Evolutionary conservation across 1,284 basidiomycete species (phyloP).

Genomic region (Phylloporus gajari): DNA sequence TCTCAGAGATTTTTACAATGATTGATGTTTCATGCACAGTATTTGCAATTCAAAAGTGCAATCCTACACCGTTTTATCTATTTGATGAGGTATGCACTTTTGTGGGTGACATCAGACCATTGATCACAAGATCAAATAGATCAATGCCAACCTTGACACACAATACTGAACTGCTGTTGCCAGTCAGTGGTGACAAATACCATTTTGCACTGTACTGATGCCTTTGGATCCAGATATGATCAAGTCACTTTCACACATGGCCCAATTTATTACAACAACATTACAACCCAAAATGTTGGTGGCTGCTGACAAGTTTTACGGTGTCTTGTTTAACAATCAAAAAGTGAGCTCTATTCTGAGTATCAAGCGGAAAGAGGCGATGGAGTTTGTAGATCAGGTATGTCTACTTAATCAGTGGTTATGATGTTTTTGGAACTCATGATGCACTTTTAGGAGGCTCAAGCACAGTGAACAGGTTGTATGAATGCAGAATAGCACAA

Average conservation of each 20-base stretch:
- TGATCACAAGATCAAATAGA: slow-evolving; percentile 55
- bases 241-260: slow-evolving; percentile 83
- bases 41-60: slow-evolving; percentile 99
- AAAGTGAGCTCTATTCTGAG: too few relatives aligned
- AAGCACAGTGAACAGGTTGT: slow-evolving; percentile 55
- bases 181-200: slow-evolving; percentile 58
- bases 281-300: slow-evolving; percentile 98
- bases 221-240: slow-evolving; percentile 81
- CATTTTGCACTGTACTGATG: slow-evolving; percentile 11
- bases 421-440: not conserved
- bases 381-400: slow-evolving; percentile 89
- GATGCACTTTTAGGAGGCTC: slow-evolving; percentile 56
- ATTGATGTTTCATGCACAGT: slow-evolving; percentile 58
- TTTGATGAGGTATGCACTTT: slow-evolving; percentile 85
- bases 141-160: slow-evolving; percentile 97
- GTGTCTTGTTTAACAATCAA: too few relatives aligned
- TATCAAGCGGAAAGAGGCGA: slow-evolving; percentile 86
- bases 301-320: too few relatives aligned
- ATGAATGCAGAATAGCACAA: not conserved
- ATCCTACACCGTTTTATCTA: slow-evolving; percentile 99
- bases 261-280: slow-evolving; percentile 98
- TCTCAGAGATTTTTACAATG: not conserved
- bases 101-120: not conserved
- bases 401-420: slow-evolving; percentile 18
- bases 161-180: slow-evolving; percentile 98